These are phyloP conservation scores for Carex pumila DNA, from an alignment of 176 grass and related monocot species.

Conservation along the genomic window DNA sequence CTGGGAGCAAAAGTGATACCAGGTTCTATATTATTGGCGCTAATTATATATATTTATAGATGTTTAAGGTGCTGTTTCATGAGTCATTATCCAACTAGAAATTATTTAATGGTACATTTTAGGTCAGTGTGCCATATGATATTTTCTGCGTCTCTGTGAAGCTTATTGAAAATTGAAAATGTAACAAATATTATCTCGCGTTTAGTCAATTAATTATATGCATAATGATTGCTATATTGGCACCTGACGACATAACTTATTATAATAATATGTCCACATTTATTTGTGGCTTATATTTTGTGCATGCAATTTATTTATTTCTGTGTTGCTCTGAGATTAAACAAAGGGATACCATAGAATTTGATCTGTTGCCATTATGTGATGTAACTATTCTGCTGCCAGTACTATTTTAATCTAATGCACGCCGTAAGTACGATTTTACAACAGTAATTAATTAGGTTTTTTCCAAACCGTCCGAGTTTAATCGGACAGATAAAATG, in stretches of 20 bases:
- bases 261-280: background rate
- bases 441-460: background rate
- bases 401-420: background rate
- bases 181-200: background rate
- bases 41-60: background rate
- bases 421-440: background rate
- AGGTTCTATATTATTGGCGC: background rate
- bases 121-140: background rate
- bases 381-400: background rate
- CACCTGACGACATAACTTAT: background rate
- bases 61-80: background rate
- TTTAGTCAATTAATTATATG: background rate
- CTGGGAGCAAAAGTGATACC: background rate
- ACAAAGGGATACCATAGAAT: background rate
- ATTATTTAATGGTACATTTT: background rate
- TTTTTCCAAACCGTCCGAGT: background rate
- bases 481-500: too few species aligned
- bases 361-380: background rate
- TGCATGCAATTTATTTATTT: background rate
- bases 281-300: background rate
- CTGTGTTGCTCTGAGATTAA: background rate
- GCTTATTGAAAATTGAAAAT: background rate
- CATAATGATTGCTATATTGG: background rate
- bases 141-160: too few species aligned
- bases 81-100: constrained; percentile 6